Base-by-base conservation (phyloP, 345 rosid genomes). In the Erodium maritimum region DNA sequence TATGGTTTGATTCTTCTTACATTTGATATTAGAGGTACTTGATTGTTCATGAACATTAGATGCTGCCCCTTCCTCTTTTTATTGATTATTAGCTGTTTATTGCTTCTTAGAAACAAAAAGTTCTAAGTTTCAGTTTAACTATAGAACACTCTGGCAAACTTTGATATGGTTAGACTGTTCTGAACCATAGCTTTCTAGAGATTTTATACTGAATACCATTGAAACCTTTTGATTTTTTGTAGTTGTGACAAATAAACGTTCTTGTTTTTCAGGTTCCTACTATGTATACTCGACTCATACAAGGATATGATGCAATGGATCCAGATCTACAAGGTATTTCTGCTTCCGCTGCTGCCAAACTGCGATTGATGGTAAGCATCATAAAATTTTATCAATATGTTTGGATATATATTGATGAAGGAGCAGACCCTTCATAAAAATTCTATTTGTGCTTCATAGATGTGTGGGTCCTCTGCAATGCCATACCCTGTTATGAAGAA, bases 401-500 rank as follows among this genome's bases (percentile, higher is more conserved):
- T 17, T 56, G 33, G 8, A 29, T 51, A 58, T 22, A 23, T 45
- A 42, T 42, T 25, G 22, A 17, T 21, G 17, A 65, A 60, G 61
- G 23, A 22, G n/a, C 45, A 18, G 19, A 54, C 17, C 37, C 20
- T 23, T 24, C n/a, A 22, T 22, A 17, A 42, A 10, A 11, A 58
- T 50, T 23, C 33, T 18, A 23, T 57, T 71, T n/a, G 20, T 17
- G 54, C 50, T 59, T 21, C 5, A 54, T 69, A 93, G 96, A 93
- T 93, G 99, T 85, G 82, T 67, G 99, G 99, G 61, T 93, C 99
- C 63, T 83, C 99, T 37, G 94, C 97, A 71, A 95, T 93, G 46
- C 99, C 99, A 65, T 75, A 78, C 66, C 94, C 97, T 9, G 84
- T 93, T 71, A 87, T 93, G 97, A 85, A 83, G 65, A 81, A 71